phyloP scores from a whole-genome alignment of 2,329 filamentous ascomycete genomes.

The Ophiostoma australiae region DNA sequence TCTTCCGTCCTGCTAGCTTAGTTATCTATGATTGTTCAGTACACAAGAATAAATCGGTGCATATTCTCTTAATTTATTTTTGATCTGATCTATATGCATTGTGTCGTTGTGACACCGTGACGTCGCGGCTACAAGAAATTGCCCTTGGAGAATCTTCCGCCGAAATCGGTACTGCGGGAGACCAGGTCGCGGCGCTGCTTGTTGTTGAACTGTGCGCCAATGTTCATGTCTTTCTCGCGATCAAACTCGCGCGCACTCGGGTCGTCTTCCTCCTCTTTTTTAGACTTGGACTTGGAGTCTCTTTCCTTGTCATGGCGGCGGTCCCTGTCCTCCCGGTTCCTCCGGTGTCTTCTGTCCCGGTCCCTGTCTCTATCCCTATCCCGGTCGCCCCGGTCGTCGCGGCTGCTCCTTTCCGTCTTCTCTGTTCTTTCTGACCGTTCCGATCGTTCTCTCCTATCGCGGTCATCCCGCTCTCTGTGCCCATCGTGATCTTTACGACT shows the following conservation, averaged over 20 bases:
- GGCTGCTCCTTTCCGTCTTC: not conserved
- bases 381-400: constrained; percentile 10
- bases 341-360: not conserved
- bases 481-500: not conserved
- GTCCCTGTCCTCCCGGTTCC: not conserved
- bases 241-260: constrained; percentile 87
- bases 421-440: not conserved
- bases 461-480: not conserved
- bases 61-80: too few species aligned
- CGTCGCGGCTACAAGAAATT: constrained; percentile 48
- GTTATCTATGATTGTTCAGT: not conserved
- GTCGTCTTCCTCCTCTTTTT: constrained; percentile 71
- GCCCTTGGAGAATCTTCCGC: constrained; percentile 75
- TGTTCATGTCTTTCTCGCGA: constrained; percentile 86
- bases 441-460: constrained; percentile 4
- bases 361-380: not conserved
- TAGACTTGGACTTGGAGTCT: not conserved
- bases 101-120: too few species aligned
- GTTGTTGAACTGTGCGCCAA: constrained; percentile 65
- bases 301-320: not conserved
- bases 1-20: not conserved
- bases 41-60: not conserved
- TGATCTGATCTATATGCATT: too few species aligned
- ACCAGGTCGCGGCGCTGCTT: constrained; percentile 74
- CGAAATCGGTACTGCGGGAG: constrained; percentile 74